Percentiles rank a stretch among this genome's conserved stretches.
These are phyloP conservation scores for Oryza nivara DNA, from an alignment of 176 grass and related monocot species.

Conservation along the genomic window DNA sequence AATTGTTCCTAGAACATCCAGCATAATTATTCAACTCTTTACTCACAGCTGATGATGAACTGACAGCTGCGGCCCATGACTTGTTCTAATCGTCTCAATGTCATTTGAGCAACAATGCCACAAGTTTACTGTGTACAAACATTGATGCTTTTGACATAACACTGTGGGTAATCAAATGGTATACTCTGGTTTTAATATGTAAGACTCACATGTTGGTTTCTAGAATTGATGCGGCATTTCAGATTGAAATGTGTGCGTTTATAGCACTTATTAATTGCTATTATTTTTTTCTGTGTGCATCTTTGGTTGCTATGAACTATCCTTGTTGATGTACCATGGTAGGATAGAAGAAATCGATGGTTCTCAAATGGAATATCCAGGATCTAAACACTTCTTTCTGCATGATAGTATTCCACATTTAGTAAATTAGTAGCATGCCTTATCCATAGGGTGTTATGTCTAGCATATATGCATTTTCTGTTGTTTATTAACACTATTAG, in stretches of 20 bases:
- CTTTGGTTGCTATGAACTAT: constrained; percentile 10
- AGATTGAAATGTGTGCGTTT: neutral
- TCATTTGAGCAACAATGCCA: constrained; percentile 8
- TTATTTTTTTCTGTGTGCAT: constrained; percentile 10
- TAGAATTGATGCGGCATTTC: neutral
- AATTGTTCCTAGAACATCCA: constrained; percentile 15
- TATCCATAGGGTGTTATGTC: constrained; percentile 3
- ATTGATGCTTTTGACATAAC: constrained; percentile 13
- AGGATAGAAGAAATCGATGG: neutral
- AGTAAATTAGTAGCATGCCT: constrained; percentile 2
- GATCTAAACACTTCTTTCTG: constrained; percentile 5
- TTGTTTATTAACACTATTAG: neutral
- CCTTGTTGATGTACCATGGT: neutral
- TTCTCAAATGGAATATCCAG: neutral
- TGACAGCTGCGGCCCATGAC: neutral
- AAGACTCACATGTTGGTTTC: constrained; percentile 6
- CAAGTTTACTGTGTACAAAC: constrained; percentile 7
- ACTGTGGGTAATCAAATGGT: neutral
- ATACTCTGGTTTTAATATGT: neutral
- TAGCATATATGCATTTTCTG: neutral
- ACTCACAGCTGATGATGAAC: neutral
- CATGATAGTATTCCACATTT: neutral
- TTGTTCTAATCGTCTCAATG: neutral
- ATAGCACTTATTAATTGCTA: neutral
- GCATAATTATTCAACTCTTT: neutral